These are phyloP conservation scores for Plectranthus barbatus DNA, from an alignment of 257 asterid species.

Conservation along the genomic window DNA sequence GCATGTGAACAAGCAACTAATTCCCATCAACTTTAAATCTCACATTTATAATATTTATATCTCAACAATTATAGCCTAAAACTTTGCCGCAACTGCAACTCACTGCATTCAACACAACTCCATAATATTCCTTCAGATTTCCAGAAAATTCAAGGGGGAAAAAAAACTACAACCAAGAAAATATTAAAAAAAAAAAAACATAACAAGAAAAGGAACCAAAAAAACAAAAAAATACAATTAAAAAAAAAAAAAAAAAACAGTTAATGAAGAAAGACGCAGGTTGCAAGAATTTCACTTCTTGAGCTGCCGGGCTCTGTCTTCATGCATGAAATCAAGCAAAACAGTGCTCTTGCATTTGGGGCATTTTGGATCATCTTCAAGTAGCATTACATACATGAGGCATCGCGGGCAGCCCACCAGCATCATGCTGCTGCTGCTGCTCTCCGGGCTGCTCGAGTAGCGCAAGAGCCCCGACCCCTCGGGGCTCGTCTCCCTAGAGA, in stretches of 20 bases:
- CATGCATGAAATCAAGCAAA: slow-evolving; percentile 41
- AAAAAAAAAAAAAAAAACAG: neutral
- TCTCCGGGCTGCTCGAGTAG: slow-evolving; percentile 25
- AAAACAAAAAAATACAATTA: neutral
- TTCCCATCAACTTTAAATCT: neutral
- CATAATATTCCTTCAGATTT: too few relatives aligned
- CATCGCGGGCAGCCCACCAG: slow-evolving; percentile 51
- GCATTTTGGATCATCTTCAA: slow-evolving; percentile 39
- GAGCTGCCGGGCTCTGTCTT: slow-evolving; percentile 12
- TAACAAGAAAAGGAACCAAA: neutral
- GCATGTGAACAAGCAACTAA: slow-evolving; percentile 13
- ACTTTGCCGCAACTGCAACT: slow-evolving; percentile 12
- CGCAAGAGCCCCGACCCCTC: neutral
- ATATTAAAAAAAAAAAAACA: neutral
- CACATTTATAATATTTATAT: neutral
- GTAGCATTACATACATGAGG: slow-evolving; percentile 46
- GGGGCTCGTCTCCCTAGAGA: slow-evolving; percentile 32
- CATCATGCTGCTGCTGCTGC: slow-evolving; percentile 27
- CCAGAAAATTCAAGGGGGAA: too few relatives aligned
- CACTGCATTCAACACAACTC: neutral
- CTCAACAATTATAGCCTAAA: neutral
- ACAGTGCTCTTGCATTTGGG: slow-evolving; percentile 51
- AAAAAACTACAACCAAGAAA: neutral
- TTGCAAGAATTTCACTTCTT: slow-evolving; percentile 12
- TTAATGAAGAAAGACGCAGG: neutral